These are phyloP conservation scores for Talinum fruticosum DNA, from an alignment of 148 eudicot genomes.

Conservation along the genomic window DNA sequence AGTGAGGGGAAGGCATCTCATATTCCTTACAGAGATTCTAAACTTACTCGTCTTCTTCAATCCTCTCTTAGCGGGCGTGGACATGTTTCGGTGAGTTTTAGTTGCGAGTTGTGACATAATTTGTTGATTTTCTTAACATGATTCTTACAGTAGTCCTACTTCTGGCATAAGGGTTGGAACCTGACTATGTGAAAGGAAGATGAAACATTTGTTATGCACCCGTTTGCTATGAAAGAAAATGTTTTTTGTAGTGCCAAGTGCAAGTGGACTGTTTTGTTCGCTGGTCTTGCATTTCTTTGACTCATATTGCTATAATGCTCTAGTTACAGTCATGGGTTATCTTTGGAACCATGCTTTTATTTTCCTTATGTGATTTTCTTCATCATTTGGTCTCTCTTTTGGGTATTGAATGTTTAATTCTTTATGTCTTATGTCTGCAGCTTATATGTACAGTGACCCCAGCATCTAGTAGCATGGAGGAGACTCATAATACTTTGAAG, in stretches of 20 bases:
- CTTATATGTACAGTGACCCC: slow-evolving; percentile 98
- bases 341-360: slow-evolving; percentile 7
- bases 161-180: background rate
- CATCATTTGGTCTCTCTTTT: background rate
- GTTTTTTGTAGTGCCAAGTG: background rate
- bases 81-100: slow-evolving; percentile 80
- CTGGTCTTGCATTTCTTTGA: background rate
- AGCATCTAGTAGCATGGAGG: slow-evolving; percentile 97
- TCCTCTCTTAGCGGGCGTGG: slow-evolving; percentile 96
- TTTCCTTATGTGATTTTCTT: background rate
- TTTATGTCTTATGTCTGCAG: slow-evolving; percentile 36
- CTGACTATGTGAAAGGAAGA: background rate
- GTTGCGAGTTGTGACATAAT: background rate
- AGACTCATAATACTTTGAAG: slow-evolving; percentile 94
- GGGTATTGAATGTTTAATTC: background rate
- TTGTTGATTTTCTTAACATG: background rate
- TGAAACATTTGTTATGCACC: background rate
- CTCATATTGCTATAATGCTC: background rate
- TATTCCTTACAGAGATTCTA: slow-evolving; percentile 95
- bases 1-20: slow-evolving; percentile 99
- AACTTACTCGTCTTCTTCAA: slow-evolving; percentile 92
- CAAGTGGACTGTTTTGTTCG: background rate
- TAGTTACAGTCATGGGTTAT: background rate
- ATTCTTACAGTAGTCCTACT: background rate
- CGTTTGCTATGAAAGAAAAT: background rate